These are phyloP conservation scores for Apiospora saccharicola DNA, from an alignment of 2,329 filamentous ascomycete species.

Conservation along the genomic window DNA sequence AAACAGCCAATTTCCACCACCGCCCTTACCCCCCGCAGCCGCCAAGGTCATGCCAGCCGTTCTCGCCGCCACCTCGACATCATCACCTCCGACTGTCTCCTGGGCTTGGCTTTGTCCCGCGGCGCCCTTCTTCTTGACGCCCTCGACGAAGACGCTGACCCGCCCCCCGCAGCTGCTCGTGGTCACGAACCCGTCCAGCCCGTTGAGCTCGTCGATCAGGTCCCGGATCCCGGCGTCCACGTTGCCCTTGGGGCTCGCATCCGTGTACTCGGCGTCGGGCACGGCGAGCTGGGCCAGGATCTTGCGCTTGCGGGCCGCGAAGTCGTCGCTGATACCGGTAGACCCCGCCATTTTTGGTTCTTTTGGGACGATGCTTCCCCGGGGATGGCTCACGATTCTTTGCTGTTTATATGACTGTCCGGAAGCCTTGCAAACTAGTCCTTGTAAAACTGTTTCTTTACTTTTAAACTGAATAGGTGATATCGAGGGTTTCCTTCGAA, in stretches of 20 bases:
- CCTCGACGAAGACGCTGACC: conserved; percentile 88
- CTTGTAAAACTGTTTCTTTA: background rate
- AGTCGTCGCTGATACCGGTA: conserved; percentile 44
- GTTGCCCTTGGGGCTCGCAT: conserved; percentile 87
- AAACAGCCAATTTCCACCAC: conserved; percentile 83
- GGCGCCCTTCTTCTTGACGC: conserved; percentile 57
- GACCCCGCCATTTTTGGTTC: background rate
- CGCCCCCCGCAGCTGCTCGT: conserved; percentile 93
- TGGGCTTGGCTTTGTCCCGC: background rate
- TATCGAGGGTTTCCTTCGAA: background rate
- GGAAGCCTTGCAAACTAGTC: background rate
- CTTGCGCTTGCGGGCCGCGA: conserved; percentile 70
- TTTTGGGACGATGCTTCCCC: background rate
- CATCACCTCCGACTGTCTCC: conserved; percentile 28
- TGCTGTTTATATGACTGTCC: background rate
- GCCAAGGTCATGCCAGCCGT: conserved; percentile 51
- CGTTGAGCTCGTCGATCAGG: conserved; percentile 82
- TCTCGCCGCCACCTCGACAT: conserved; percentile 29
- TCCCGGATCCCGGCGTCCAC: conserved; percentile 81
- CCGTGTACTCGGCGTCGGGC: conserved; percentile 76
- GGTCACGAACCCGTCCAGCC: conserved; percentile 77
- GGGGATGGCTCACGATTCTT: background rate
- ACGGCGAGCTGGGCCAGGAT: conserved; percentile 76
- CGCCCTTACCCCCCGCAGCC: conserved; percentile 83
- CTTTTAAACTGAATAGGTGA: background rate